A percentile compares a stretch with the other conserved stretches of the same genome.
phyloP scores from a whole-genome alignment of 768 basidiomycete genomes.

The Tulasnella sp. region DNA sequence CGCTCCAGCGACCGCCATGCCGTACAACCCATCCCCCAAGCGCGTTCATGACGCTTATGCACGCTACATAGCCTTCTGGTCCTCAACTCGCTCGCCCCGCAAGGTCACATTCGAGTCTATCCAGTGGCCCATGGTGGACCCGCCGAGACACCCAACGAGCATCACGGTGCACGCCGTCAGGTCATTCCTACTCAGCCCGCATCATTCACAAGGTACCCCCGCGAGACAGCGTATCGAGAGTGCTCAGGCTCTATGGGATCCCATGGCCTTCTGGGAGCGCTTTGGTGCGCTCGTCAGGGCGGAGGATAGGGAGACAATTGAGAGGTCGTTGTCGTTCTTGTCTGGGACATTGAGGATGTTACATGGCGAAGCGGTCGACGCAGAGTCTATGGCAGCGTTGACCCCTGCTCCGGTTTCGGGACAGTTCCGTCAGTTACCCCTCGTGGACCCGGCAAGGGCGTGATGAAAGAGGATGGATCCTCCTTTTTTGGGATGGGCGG shows the following conservation, averaged over 20 bases:
- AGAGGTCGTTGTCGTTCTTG: slow-evolving; percentile 12
- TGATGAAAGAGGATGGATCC: no score
- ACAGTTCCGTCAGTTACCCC: no score
- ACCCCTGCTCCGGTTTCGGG: no score
- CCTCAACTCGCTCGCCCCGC: not conserved
- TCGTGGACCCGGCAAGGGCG: no score
- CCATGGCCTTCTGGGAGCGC: not conserved
- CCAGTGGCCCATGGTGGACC: slow-evolving; percentile 6
- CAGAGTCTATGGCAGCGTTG: no score
- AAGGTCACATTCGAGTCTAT: slow-evolving; percentile 1
- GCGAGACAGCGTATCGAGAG: slow-evolving; percentile 2
- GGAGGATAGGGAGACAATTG: slow-evolving; percentile 9
- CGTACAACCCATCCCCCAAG: not conserved
- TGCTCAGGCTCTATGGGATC: slow-evolving; percentile 11
- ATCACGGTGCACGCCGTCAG: slow-evolving; percentile 9
- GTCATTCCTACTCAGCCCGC: slow-evolving; percentile 8
- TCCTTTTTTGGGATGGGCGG: no score
- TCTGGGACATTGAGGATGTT: slow-evolving; percentile 8
- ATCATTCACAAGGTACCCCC: slow-evolving; percentile 1
- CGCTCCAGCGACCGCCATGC: not conserved
- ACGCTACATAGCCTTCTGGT: slow-evolving; percentile 1
- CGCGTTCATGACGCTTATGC: slow-evolving; percentile 5
- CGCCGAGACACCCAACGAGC: slow-evolving; percentile 2
- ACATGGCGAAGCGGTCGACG: slow-evolving; percentile 5
- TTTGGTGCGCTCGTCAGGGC: not conserved